Conservation (phyloP, 768 basidiomycete genomes). For the Xerocomellus intermedius region DNA sequence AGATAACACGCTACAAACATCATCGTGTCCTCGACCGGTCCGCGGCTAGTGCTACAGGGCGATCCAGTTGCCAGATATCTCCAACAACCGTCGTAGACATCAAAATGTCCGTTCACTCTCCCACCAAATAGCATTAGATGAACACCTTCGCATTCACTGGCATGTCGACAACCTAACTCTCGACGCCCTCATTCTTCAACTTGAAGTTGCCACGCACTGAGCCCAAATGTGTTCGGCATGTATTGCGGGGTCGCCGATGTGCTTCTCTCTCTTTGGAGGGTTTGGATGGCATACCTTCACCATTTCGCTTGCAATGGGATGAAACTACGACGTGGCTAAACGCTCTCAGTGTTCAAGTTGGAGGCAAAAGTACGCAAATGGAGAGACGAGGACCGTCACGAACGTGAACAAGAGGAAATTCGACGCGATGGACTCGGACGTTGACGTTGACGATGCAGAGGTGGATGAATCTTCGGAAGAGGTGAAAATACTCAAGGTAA, state of each 20-base stretch:
- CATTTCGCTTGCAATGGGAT: conserved; percentile 19
- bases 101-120: neutral
- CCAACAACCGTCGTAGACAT: conserved; percentile 15
- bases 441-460: too few species aligned
- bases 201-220: too few species aligned
- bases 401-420: too few species aligned
- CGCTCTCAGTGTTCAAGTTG: too few species aligned
- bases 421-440: too few species aligned
- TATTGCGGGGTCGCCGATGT: conserved; percentile 23
- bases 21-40: conserved; percentile 2
- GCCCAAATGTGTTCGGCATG: conserved; percentile 20
- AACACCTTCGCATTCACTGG: neutral
- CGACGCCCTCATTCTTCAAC: conserved; percentile 16
- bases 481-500: too few species aligned
- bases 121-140: neutral
- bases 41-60: conserved; percentile 2
- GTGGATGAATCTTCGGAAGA: too few species aligned
- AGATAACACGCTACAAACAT: too few species aligned
- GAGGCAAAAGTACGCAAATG: too few species aligned
- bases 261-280: conserved; percentile 17
- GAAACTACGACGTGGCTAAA: conserved; percentile 15
- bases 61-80: conserved; percentile 21
- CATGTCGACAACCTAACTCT: conserved; percentile 1
- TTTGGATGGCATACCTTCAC: conserved; percentile 1
- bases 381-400: too few species aligned